Base-by-base conservation (phyloP, 1,284 basidiomycete genomes). In the Trichosporon inkin region DNA sequence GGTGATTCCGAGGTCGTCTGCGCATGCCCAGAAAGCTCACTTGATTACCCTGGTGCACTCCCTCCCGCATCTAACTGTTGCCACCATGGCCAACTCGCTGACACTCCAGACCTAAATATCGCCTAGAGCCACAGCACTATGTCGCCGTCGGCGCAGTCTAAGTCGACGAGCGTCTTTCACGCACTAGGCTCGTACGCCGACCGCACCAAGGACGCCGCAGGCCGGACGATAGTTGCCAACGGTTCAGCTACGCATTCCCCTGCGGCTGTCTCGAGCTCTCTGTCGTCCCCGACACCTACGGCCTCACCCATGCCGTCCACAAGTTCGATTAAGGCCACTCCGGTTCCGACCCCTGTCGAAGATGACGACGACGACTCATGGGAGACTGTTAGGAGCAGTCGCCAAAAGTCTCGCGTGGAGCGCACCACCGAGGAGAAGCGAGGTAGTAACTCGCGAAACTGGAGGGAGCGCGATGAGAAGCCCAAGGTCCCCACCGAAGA, bases 121-220 rank as follows among this genome's bases (percentile, higher is more conserved):
- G 35, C 39, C 17, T 10, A n/a, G 47, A 38, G 32, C 24, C 28
- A 57, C 52, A 22, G 38, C 44, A 49, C 17, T 36, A 61, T 59
- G 57, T 38, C 56, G 53, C 52, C 58, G 32, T 53, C 61, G 53
- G 34, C 62, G 39, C 63, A 57, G 14, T 54, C 56, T 51, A 66
- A 62, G 44, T 63, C 64, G 28, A 64, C 67, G 34, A 73, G 73
- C 35, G 74, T 74, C 11, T 77, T 77, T 67, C 70, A 74, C 54
- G 72, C 74, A 11, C 70, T 76, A 7, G 75, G 74, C 39, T 77
- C 75, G 2, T 77, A 75, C 55, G 75, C 75, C 60, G 75, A 75
- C 56, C 61, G 71, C 17, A 76, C 72, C 62, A 72, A 71, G 60
- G 68, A 72, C 40, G 52, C 55, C 19, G 37, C 38, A 2, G 49